Evolutionary conservation across 2,329 filamentous ascomycete species (phyloP), one percentile per base, ranked within the genome.

Genomic region (Fusarium sp.): DNA sequence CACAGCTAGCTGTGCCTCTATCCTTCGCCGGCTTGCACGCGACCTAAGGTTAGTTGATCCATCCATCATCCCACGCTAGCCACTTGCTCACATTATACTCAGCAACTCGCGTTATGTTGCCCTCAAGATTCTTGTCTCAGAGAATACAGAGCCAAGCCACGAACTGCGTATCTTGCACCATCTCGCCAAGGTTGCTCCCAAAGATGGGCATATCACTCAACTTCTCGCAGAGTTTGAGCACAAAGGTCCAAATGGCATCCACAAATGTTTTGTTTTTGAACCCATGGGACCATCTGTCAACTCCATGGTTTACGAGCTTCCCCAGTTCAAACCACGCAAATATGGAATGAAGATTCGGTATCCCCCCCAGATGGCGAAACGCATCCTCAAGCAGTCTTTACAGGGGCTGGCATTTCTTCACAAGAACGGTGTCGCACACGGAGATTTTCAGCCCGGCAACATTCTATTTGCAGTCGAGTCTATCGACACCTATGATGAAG

Each of bases 271-370:
- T 2, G 70, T 80, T 1, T 77, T 77, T 33, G 74, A 80, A 40
- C 72, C 75, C 4, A 79, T 81, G 77, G 80, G 76, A 1, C 75
- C 82, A 11, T 84, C 45, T 7, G 65, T 33, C 0, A 62, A 62
- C 3, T 32, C 45, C 0, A 67, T 68, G 65, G 57, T 58, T 3
- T 42, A 67, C 3, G 65, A 68, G 6, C 7, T 68, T 1, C 57
- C 57, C 13, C 65, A 68, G 2, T 68, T 67, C n/a, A 68, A 67
- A 17, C 52, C 57, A 5, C 30, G 52, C 1, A 67, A 14, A 9
- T 27, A 0, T 5, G 45, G 32, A 1, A 62, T 67, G 50, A 37
- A 48, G 6, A 62, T 68, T 18, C 57, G 65, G 1, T 71, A 70
- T n/a, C 67, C 67, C 0, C 54, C 67, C 0, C 11, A 48, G 10